Base-by-base conservation (phyloP, 164 flowering plant species). In the Warburgia ugandensis region DNA sequence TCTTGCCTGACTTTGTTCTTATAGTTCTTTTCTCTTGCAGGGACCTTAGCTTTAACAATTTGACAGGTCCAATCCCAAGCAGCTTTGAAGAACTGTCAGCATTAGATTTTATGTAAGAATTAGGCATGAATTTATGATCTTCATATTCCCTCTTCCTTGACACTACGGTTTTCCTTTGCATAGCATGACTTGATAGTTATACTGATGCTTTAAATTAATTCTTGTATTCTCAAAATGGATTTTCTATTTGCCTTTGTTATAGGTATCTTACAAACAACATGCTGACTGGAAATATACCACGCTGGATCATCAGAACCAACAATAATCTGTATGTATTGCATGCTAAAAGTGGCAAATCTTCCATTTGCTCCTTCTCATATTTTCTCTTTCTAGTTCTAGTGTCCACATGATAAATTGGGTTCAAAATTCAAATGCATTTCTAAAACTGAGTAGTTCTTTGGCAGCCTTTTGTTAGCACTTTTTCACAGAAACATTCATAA, bases 261-360 rank as follows among this genome's bases (percentile, higher is more conserved):
- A 89, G 97, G 80, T 78, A 68, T 62, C 73, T 90, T 62, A 72
- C 73, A 16, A 72, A 73, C 60, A 86, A 90, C 66, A 76, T 66
- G 28, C 52, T 90, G 40, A 77, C 65, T 38, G 97, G 91, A 55
- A 42, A 46, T 25, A 35, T 84, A 29, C 81, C 86, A 2, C 12
- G 19, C 31, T 84, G 85, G 83, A 54, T 80, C 47, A 11, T 60
- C 36, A 21, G 29, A 23, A 77, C 56, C 66, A 53, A 56, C 5
- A 0, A 48, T 0, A 42, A 68, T 16, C 22, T 78, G 97, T 86
- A 22, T 56, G 88, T 68, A 55, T 41, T n/a, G n/a, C n/a, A n/a
- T n/a, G n/a, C n/a, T n/a, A n/a, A n/a, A n/a, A n/a, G n/a, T n/a
- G n/a, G n/a, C n/a, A n/a, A n/a, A n/a, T n/a, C n/a, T n/a, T n/a